A percentile compares a stretch with the other conserved stretches of the same genome.
These are phyloP conservation scores for Amanita rimosa DNA, from an alignment of 768 basidiomycete genomes.

Conservation along the genomic window DNA sequence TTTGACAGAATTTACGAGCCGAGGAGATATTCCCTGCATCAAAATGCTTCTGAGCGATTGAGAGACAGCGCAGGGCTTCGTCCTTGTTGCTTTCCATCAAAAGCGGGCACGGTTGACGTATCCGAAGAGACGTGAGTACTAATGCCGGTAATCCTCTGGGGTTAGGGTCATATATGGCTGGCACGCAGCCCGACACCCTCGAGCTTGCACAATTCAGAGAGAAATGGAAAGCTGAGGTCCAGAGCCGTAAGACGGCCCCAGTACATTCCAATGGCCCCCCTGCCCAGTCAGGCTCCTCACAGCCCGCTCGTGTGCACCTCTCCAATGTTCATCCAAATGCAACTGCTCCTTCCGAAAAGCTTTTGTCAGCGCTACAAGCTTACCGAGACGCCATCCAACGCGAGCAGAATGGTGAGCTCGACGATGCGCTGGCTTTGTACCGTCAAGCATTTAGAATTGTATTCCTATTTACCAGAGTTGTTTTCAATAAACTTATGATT, in stretches of 20 bases:
- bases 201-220: conserved; percentile 65
- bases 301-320: conserved; percentile 4
- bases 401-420: conserved; percentile 66
- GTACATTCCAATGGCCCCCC: not conserved
- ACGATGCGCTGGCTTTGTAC: conserved; percentile 68
- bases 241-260: conserved; percentile 19
- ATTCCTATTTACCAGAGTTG: conserved; percentile 8
- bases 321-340: conserved; percentile 3
- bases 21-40: conserved; percentile 61
- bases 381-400: conserved; percentile 63
- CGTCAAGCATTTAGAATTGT: conserved; percentile 68
- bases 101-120: not conserved
- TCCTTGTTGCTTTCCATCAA: conserved; percentile 83
- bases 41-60: conserved; percentile 67
- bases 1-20: conserved; percentile 83
- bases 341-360: conserved; percentile 15
- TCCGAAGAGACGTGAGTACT: conserved; percentile 7
- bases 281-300: conserved; percentile 5
- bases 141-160: conserved; percentile 3
- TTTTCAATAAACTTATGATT: not conserved
- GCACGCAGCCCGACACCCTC: conserved; percentile 29
- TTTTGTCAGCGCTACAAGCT: conserved; percentile 43
- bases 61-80: conserved; percentile 74
- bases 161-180: conserved; percentile 10
- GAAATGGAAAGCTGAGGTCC: conserved; percentile 63